Base-by-base conservation (phyloP, 148 eudicot genomes). In the Persicaria tinctoria region DNA sequence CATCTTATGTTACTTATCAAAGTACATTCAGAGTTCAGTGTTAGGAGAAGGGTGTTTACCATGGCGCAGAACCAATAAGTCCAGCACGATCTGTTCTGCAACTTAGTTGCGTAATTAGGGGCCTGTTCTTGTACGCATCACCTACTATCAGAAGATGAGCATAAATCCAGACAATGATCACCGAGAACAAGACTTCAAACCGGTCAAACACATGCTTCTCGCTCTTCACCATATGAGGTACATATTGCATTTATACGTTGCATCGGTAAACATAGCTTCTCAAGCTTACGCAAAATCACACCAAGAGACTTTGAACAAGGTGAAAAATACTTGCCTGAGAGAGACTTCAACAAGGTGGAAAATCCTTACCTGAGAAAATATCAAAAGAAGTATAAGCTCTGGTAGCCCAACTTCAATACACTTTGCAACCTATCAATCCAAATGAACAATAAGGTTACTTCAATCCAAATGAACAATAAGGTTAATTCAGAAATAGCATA, bases 31-130 rank as follows among this genome's bases (percentile, higher is more conserved):
- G 32, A 27, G 32, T 27, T 27, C 32, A 27, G 32, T 27, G 13
- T 46, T 69, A 2, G 5, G 13, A 3, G 3, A 9, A 46, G 72
- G 46, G 27, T 46, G 38, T n/a, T 82, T 88, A 91, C 98, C 98
- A 95, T 16, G 91, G 86, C 72, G 98, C 90, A 16, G 79, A 89
- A 49, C 87, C 73, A 27, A 92, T 89, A 45, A 92, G 77, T 77
- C 93, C 97, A 79, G 98, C 87, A 74, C 93, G 97, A 77, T 95
- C 98, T 16, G 93, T 90, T 81, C 98, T 81, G 78, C 98, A 95
- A 76, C 96, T 92, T 51, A 70, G 0, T 72, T 95, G 97, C 47
- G 98, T 92, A 14, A 78, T 73, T 51, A 12, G 32, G 46, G 97
- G 80, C 32, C 82, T 64, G 70, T 95, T 62, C 82, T 86, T 95